Percentiles rank a stretch among this genome's conserved stretches.
phyloP scores from a whole-genome alignment of 495 filamentous ascomycete species.

The Penicillium longicatenatum region DNA sequence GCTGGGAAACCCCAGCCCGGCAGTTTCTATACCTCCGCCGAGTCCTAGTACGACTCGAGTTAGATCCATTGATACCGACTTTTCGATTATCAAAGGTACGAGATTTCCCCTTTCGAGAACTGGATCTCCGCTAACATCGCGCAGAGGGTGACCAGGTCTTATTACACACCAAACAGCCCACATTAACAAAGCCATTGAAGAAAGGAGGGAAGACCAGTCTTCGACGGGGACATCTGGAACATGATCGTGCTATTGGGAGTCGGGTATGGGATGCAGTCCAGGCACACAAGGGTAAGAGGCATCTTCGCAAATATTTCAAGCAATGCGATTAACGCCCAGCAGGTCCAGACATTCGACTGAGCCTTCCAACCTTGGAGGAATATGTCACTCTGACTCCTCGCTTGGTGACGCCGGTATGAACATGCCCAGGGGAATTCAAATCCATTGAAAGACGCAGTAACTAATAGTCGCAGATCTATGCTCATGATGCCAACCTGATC shows the following conservation, averaged over 20 bases:
- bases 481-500: slow-evolving; percentile 69
- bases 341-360: slow-evolving; percentile 55
- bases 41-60: slow-evolving; percentile 10
- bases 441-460: slow-evolving; percentile 2
- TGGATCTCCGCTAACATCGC: slow-evolving; percentile 9
- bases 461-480: slow-evolving; percentile 63
- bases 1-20: slow-evolving; percentile 28
- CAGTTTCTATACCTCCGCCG: slow-evolving; percentile 7
- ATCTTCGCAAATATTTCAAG: neutral
- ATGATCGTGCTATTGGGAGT: slow-evolving; percentile 66
- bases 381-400: slow-evolving; percentile 66
- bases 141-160: slow-evolving; percentile 62
- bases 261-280: slow-evolving; percentile 55
- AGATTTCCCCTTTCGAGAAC: neutral
- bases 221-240: slow-evolving; percentile 52
- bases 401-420: slow-evolving; percentile 69
- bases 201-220: slow-evolving; percentile 46
- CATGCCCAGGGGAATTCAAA: neutral
- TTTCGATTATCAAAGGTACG: slow-evolving; percentile 43
- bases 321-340: slow-evolving; percentile 9
- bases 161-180: slow-evolving; percentile 51
- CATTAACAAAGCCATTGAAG: slow-evolving; percentile 54
- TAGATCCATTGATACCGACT: slow-evolving; percentile 44
- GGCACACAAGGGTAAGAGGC: slow-evolving; percentile 46
- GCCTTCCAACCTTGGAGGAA: slow-evolving; percentile 67